Percentiles rank a stretch among this genome's conserved stretches.
phyloP scores from a whole-genome alignment of 495 filamentous ascomycete genomes.

The Bathelium albidoporum region DNA sequence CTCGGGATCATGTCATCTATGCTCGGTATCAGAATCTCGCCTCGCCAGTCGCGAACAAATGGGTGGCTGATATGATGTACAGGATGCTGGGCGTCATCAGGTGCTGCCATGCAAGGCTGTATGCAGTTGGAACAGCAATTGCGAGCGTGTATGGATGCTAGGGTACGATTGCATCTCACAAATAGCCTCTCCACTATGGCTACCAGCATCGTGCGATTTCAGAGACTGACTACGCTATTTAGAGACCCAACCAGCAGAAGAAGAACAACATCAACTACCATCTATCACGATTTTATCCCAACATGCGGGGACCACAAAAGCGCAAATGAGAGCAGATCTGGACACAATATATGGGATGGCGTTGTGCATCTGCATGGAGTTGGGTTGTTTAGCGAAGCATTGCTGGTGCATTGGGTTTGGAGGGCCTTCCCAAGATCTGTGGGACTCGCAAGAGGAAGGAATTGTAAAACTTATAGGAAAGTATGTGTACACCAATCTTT shows the following conservation, averaged over 20 bases:
- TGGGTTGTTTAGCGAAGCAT: not conserved
- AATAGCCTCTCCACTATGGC: not conserved
- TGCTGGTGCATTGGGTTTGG: not conserved
- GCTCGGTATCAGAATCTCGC: slow-evolving; percentile 53
- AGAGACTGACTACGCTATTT: slow-evolving; percentile 3
- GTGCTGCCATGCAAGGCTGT: slow-evolving; percentile 64
- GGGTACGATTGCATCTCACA: slow-evolving; percentile 39
- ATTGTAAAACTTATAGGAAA: not conserved
- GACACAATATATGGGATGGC: not conserved
- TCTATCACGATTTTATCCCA: slow-evolving; percentile 72
- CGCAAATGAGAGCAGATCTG: slow-evolving; percentile 39
- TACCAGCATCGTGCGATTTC: not conserved
- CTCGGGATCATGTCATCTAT: slow-evolving; percentile 78
- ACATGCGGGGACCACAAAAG: slow-evolving; percentile 63
- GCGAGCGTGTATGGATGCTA: slow-evolving; percentile 86
- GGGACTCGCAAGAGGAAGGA: not conserved
- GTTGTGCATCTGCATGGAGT: not conserved
- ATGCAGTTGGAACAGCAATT: slow-evolving; percentile 69
- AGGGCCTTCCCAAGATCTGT: not conserved
- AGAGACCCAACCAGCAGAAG: slow-evolving; percentile 55
- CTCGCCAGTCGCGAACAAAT: not conserved
- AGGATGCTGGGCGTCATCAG: slow-evolving; percentile 94
- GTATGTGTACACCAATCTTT: not conserved
- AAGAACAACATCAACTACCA: slow-evolving; percentile 95
- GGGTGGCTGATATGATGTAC: slow-evolving; percentile 2